Evolutionary conservation across 78 protist genomes (phyloP), one percentile per base, ranked within the genome.

Genomic region (Polysphondylium violaceum): DNA sequence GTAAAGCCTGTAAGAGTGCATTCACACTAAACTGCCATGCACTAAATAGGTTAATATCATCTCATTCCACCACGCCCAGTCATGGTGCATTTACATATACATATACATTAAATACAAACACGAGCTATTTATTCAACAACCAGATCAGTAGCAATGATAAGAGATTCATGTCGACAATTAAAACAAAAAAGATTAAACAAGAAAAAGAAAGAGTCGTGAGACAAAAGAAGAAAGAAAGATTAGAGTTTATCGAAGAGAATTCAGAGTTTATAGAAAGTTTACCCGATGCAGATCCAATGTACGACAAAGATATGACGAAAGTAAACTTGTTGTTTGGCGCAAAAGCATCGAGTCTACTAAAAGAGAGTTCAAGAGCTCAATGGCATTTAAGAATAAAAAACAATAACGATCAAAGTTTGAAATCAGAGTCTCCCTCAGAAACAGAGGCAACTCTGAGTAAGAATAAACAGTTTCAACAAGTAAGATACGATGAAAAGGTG

Each of bases 331-430:
- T 83, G 25, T 12, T 83, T 23, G 91, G 91, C 58, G 19, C 56
- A 3, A 83, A 83, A 44, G 0, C 41, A 41, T n/a, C 91, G 29
- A 65, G 43, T 7, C 36, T 59, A 9, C 23, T 83, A 17, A 83
- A 83, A 44, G 91, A 83, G 33, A 40, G 74, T 1, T 41, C 59
- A 12, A 83, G 91, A 58, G 31, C 91, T 19, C 27, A 35, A 53
- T 83, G 91, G 91, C 91, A 83, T 59, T 1, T 9, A 9, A 83
- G 91, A 81, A 44, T 43, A 3, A n/a, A 55, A 58, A 16, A 61
- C 6, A 64, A 50, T 4, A 3, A 41, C 6, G 8, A 47, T 17
- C 36, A 61, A 3, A 33, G 4, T 8, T 7, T 19, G 3, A 60
- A 4, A 7, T 1, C 33, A 40, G 23, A 23, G 25, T 60, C 6